Evolutionary conservation across 352 stramenopile genomes (phyloP).

Genomic region (Phytophthora colocasiae): DNA sequence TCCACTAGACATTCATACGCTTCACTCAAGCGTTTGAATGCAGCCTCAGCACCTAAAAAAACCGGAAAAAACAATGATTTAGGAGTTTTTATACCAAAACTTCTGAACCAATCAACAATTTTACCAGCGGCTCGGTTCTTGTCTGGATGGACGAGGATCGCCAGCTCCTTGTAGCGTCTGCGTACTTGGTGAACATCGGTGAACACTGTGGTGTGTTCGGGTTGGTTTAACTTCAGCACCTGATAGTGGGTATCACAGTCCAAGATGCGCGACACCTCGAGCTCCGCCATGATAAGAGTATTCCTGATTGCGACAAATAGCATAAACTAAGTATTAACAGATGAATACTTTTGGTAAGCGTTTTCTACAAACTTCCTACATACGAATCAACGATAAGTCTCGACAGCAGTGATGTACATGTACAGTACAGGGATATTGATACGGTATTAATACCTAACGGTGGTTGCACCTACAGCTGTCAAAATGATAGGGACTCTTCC

Average conservation of each 20-base stretch:
- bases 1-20: slow-evolving; percentile 80
- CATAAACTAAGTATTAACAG: too few species aligned
- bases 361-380: too few species aligned
- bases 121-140: slow-evolving; percentile 59
- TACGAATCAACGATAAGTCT: too few species aligned
- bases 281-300: not conserved
- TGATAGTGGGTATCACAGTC: slow-evolving; percentile 49
- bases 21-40: slow-evolving; percentile 81
- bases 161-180: slow-evolving; percentile 58
- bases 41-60: slow-evolving; percentile 65
- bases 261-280: slow-evolving; percentile 39
- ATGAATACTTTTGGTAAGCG: too few species aligned
- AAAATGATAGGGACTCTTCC: not conserved
- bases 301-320: too few species aligned
- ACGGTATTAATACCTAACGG: too few species aligned
- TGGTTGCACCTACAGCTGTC: too few species aligned
- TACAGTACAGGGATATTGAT: too few species aligned
- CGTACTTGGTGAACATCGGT: slow-evolving; percentile 41
- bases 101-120: not conserved
- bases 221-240: slow-evolving; percentile 43
- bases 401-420: too few species aligned
- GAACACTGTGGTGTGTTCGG: slow-evolving; percentile 14
- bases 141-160: slow-evolving; percentile 65
- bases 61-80: not conserved
- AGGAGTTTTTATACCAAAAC: not conserved